A percentile compares a stretch with the other conserved stretches of the same genome.
These are phyloP conservation scores for Trebouxia sp. DNA, from an alignment of 139 green algal species.

Conservation along the genomic window DNA sequence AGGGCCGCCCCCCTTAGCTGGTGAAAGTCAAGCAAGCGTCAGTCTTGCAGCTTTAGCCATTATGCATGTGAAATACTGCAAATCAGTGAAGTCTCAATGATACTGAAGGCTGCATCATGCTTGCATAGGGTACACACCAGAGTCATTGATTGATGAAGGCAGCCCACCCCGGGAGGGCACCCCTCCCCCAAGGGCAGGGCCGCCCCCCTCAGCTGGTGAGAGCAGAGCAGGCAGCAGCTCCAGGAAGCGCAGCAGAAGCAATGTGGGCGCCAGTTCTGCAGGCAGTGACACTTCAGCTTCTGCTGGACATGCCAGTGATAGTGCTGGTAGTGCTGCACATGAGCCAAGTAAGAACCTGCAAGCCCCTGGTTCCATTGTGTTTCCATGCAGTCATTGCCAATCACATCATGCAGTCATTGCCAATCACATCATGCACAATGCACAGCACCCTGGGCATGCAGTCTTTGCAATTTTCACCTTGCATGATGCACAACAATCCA, in stretches of 20 bases:
- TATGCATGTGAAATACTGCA: too few species aligned
- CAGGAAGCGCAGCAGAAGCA: neutral
- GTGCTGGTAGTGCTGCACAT: neutral
- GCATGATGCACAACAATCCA: too few species aligned
- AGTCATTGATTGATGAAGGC: neutral
- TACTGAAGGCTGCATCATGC: too few species aligned
- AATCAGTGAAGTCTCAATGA: too few species aligned
- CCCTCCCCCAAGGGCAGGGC: constrained; percentile 1
- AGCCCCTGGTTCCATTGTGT: too few species aligned
- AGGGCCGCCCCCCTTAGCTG: constrained; percentile 5
- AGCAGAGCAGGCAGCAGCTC: neutral
- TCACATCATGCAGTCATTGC: too few species aligned
- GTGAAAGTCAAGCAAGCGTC: neutral
- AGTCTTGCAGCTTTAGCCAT: too few species aligned
- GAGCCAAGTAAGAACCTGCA: neutral
- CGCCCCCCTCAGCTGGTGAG: neutral
- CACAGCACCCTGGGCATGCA: too few species aligned
- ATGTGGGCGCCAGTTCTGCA: neutral
- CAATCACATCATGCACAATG: too few species aligned
- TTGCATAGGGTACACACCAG: neutral
- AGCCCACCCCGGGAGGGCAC: neutral
- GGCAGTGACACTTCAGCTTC: constrained; percentile 11
- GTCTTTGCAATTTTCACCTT: too few species aligned
- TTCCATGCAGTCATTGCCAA: too few species aligned
- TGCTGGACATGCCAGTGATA: neutral